Evolutionary conservation across 2,329 filamentous ascomycete species (phyloP).

Genomic region (Claviceps fusiformis): DNA sequence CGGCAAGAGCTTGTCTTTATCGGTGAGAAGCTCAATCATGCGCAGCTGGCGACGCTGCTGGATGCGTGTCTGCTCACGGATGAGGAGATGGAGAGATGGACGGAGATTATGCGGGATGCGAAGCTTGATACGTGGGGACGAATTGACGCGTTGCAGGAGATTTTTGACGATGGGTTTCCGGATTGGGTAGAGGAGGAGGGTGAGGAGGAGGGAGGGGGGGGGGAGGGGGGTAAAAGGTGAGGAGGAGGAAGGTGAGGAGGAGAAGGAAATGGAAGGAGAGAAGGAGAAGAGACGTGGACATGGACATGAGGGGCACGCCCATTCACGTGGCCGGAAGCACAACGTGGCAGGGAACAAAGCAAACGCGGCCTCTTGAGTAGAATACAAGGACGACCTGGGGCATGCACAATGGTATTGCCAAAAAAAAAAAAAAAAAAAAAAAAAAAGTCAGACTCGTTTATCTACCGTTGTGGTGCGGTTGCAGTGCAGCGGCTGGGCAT

Average conservation of each 20-base stretch:
- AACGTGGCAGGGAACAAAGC: not conserved
- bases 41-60: constrained; percentile 36
- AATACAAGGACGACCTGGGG: too few species aligned
- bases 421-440: too few species aligned
- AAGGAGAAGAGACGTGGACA: constrained; percentile 12
- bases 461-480: not conserved
- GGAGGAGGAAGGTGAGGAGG: constrained; percentile 15
- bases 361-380: not conserved
- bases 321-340: constrained; percentile 1
- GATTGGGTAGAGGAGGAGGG: constrained; percentile 36
- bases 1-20: constrained; percentile 64
- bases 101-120: constrained; percentile 34
- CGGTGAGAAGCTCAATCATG: constrained; percentile 46
- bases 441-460: not conserved
- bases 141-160: constrained; percentile 29
- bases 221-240: too few species aligned
- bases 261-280: constrained; percentile 9
- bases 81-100: constrained; percentile 40
- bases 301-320: constrained; percentile 10
- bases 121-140: constrained; percentile 24
- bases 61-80: constrained; percentile 51
- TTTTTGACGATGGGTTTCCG: constrained; percentile 47
- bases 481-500: not conserved
- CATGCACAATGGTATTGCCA: too few species aligned
- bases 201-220: constrained; percentile 16